Percentiles rank a stretch among this genome's conserved stretches.
phyloP scores from a whole-genome alignment of 2,329 filamentous ascomycete genomes.

The Aspergillus sp. region DNA sequence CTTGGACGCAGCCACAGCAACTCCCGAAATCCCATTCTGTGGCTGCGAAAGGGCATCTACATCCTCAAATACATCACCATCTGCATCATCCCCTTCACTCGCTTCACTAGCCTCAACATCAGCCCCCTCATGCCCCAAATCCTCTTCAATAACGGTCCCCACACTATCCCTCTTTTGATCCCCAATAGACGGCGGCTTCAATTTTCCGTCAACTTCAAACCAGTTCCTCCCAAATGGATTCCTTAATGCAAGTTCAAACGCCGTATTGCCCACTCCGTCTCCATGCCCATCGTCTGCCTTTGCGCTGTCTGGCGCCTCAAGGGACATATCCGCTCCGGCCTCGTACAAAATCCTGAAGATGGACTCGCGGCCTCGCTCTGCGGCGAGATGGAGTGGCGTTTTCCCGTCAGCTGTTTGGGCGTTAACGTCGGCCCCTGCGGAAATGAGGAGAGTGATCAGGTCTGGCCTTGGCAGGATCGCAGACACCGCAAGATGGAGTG shows the following conservation, averaged over 20 bases:
- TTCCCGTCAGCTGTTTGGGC: slow-evolving; percentile 20
- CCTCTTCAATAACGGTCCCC: slow-evolving; percentile 20
- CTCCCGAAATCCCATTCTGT: no score
- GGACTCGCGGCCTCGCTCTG: slow-evolving; percentile 26
- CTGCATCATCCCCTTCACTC: no score
- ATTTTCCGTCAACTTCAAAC: slow-evolving; percentile 21
- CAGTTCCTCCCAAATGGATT: slow-evolving; percentile 25
- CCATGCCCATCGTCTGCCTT: slow-evolving; percentile 7
- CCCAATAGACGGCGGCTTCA: slow-evolving; percentile 14
- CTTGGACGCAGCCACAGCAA: no score
- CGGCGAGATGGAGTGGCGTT: slow-evolving; percentile 27
- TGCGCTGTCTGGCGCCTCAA: slow-evolving; percentile 16
- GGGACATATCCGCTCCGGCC: slow-evolving; percentile 25
- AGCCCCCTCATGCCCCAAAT: background rate
- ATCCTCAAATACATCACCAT: no score
- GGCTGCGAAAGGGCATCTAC: no score
- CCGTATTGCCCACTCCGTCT: slow-evolving; percentile 15
- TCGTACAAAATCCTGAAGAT: slow-evolving; percentile 25
- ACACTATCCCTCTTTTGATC: slow-evolving; percentile 6
- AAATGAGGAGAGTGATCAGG: slow-evolving; percentile 24
- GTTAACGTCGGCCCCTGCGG: slow-evolving; percentile 21
- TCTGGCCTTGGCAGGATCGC: slow-evolving; percentile 18
- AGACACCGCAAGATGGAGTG: slow-evolving; percentile 28
- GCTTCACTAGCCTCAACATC: no score
- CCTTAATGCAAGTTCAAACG: slow-evolving; percentile 24